A percentile compares a stretch with the other conserved stretches of the same genome.
phyloP scores from a whole-genome alignment of 108 stramenopile species.

The Aurantiochytrium sp. region DNA sequence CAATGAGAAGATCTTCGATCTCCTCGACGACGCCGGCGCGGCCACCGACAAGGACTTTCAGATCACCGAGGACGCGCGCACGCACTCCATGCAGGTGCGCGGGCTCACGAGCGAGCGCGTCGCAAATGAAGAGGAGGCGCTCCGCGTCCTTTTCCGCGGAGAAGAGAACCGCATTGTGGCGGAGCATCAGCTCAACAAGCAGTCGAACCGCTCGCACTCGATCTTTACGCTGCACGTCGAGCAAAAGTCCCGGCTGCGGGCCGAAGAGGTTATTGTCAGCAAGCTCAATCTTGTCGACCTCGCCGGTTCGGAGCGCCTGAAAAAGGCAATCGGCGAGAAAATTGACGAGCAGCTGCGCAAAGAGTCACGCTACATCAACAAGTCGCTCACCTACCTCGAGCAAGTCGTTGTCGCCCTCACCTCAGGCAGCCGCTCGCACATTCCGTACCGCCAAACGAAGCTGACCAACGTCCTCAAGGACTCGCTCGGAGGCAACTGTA shows the following conservation, averaged over 20 bases:
- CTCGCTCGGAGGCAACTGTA: constrained; percentile 56
- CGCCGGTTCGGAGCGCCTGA: constrained; percentile 64
- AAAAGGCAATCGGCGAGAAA: constrained; percentile 47
- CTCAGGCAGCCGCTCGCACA: constrained; percentile 41
- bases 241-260: constrained; percentile 55
- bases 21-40: constrained; percentile 28
- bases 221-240: constrained; percentile 61
- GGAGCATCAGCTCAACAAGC: constrained; percentile 60
- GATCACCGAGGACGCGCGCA: constrained; percentile 43
- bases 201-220: constrained; percentile 62
- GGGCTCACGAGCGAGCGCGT: constrained; percentile 52
- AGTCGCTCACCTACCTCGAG: constrained; percentile 65
- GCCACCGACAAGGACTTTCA: constrained; percentile 6
- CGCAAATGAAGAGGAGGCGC: constrained; percentile 40
- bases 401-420: constrained; percentile 68
- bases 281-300: constrained; percentile 66
- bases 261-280: constrained; percentile 51
- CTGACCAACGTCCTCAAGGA: constrained; percentile 63
- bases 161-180: constrained; percentile 46
- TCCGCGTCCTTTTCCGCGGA: constrained; percentile 45
- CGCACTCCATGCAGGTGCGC: constrained; percentile 48
- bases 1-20: constrained; percentile 50
- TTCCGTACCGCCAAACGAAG: constrained; percentile 63
- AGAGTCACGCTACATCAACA: constrained; percentile 68
- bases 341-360: constrained; percentile 44